phyloP scores from a whole-genome alignment of 371 early-diverging fungal genomes.

The Rhizomucor pusillus region DNA sequence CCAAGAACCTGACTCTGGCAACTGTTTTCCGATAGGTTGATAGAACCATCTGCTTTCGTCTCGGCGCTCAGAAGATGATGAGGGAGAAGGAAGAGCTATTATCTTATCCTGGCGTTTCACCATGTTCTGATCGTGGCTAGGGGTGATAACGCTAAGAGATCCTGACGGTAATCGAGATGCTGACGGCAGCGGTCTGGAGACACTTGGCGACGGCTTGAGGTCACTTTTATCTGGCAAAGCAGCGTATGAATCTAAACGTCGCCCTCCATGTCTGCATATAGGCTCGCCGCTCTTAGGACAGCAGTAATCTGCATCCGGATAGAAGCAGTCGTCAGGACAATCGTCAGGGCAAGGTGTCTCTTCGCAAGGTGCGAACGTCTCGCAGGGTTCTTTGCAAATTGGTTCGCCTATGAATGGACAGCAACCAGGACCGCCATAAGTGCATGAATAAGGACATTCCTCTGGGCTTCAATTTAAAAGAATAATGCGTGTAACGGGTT shows the following conservation, averaged over 20 bases:
- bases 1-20: no score
- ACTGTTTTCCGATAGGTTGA: not conserved
- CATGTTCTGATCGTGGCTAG: not conserved
- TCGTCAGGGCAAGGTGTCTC: conserved; percentile 29
- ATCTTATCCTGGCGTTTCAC: no score
- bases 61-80: no score
- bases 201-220: no score
- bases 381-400: conserved; percentile 15
- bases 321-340: conserved; percentile 27
- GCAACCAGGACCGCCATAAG: conserved; percentile 19
- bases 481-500: no score
- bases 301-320: conserved; percentile 30
- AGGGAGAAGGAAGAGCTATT: no score
- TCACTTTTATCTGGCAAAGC: not conserved
- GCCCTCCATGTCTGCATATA: conserved; percentile 9
- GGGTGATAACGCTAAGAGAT: not conserved
- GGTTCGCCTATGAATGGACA: conserved; percentile 33
- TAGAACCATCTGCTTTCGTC: not conserved
- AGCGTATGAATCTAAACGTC: not conserved
- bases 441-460: conserved; percentile 21
- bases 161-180: not conserved
- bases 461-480: conserved; percentile 12
- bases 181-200: not conserved
- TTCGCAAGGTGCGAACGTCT: conserved; percentile 18
- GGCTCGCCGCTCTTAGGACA: conserved; percentile 28